Percentiles rank a stretch among this genome's conserved stretches.
Evolutionary conservation across 2,329 filamentous ascomycete species (phyloP).

Genomic region (Alternaria rosae): DNA sequence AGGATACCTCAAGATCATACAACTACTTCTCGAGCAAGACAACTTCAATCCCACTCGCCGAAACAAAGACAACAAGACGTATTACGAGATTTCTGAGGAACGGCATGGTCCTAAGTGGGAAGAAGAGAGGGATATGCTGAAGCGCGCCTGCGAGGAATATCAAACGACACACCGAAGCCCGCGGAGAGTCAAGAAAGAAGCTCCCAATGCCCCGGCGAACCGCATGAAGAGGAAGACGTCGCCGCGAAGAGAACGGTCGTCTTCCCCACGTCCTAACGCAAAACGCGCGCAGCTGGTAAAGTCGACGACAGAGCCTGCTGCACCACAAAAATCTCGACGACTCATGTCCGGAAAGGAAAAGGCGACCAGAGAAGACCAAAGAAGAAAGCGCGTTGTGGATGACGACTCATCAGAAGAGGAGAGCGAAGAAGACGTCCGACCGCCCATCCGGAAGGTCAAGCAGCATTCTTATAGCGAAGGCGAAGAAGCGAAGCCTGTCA

Average conservation of each 20-base stretch:
- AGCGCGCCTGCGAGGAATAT: constrained; percentile 73
- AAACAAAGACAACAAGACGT: constrained; percentile 77
- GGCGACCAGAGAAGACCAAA: constrained; percentile 43
- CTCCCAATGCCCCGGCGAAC: constrained; percentile 32
- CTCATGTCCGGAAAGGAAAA: constrained; percentile 49
- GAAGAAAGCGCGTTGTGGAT: constrained; percentile 42
- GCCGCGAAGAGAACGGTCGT: constrained; percentile 44
- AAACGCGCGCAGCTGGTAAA: constrained; percentile 39
- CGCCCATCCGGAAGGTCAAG: constrained; percentile 44
- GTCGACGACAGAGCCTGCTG: constrained; percentile 19
- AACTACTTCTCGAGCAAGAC: constrained; percentile 77
- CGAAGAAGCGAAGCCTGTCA: constrained; percentile 43
- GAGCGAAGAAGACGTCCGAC: constrained; percentile 49
- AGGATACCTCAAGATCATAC: constrained; percentile 82
- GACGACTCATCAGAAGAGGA: constrained; percentile 48
- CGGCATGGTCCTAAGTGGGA: constrained; percentile 88
- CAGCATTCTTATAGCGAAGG: constrained; percentile 46
- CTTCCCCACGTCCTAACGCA: constrained; percentile 40
- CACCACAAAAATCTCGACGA: constrained; percentile 44
- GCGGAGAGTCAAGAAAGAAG: constrained; percentile 44
- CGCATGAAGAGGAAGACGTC: constrained; percentile 45
- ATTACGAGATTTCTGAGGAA: constrained; percentile 84
- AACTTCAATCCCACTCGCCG: constrained; percentile 82
- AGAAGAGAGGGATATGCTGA: constrained; percentile 82
- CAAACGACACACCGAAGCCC: constrained; percentile 43